Evolutionary conservation across 306 rosid species (phyloP).

Genomic region (Elaeagnus macrophylla): DNA sequence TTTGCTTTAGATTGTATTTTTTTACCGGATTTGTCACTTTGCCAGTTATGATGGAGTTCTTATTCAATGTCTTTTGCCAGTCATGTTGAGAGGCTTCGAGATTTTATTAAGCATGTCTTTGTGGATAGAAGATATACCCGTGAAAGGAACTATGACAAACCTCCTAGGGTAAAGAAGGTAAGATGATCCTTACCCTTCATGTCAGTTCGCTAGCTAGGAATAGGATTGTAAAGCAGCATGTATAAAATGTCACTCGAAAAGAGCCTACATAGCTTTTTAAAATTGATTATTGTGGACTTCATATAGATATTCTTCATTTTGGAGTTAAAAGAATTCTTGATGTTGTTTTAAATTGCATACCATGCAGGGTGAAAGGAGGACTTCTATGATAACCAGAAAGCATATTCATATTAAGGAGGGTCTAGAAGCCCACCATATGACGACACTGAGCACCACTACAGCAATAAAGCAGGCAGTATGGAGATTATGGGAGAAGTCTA

Average conservation of each 20-base stretch:
- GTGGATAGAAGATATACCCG: slow-evolving; percentile 78
- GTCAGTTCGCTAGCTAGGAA: slow-evolving; percentile 5
- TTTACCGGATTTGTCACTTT: slow-evolving; percentile 8
- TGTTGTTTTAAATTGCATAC: slow-evolving; percentile 6
- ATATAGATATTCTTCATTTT: slow-evolving; percentile 1
- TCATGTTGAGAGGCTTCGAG: slow-evolving; percentile 82
- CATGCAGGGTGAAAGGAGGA: slow-evolving; percentile 80
- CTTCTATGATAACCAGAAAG: slow-evolving; percentile 44
- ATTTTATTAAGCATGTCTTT: slow-evolving; percentile 89
- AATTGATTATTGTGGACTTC: neutral
- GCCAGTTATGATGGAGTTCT: slow-evolving; percentile 17
- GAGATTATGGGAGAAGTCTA: slow-evolving; percentile 65
- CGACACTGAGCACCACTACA: slow-evolving; percentile 56
- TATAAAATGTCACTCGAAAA: neutral
- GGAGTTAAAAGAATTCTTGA: slow-evolving; percentile 3
- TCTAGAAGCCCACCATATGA: slow-evolving; percentile 77
- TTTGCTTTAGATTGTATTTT: slow-evolving; percentile 12
- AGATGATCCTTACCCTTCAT: slow-evolving; percentile 14
- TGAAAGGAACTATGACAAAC: slow-evolving; percentile 57
- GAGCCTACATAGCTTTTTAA: neutral
- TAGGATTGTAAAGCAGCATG: slow-evolving; percentile 1
- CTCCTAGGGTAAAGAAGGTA: slow-evolving; percentile 57
- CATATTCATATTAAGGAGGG: slow-evolving; percentile 65
- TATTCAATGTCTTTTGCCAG: slow-evolving; percentile 50
- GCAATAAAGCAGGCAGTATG: slow-evolving; percentile 57